A percentile compares a stretch with the other conserved stretches of the same genome.
Evolutionary conservation across 2,329 filamentous ascomycete genomes (phyloP).

Genomic region (Aspergillus neoniger): DNA sequence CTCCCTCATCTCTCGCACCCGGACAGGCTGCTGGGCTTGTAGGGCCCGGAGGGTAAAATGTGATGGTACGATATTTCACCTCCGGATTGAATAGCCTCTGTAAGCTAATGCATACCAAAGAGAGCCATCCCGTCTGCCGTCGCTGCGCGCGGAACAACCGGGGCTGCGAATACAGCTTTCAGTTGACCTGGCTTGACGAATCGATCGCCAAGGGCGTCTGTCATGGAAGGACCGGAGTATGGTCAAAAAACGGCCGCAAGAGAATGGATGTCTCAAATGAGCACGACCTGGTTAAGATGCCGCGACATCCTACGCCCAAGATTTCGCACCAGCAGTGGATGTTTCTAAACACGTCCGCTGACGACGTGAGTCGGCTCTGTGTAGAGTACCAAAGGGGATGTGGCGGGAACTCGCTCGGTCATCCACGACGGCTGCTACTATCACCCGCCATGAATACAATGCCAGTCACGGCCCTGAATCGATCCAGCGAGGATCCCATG

Average conservation of each 20-base stretch:
- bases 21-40: slow-evolving; percentile 27
- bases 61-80: slow-evolving; percentile 19
- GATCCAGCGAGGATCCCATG: slow-evolving; percentile 13
- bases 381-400: not conserved
- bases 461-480: not conserved
- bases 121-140: slow-evolving; percentile 23
- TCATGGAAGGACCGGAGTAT: slow-evolving; percentile 21
- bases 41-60: slow-evolving; percentile 26
- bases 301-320: not conserved
- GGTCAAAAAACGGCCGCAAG: not conserved
- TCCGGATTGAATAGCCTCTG: not conserved
- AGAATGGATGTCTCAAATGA: not conserved
- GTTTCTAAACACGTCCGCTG: not conserved
- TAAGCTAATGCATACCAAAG: slow-evolving; percentile 4
- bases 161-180: slow-evolving; percentile 25
- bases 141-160: slow-evolving; percentile 16
- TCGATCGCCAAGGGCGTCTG: slow-evolving; percentile 28
- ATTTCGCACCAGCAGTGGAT: not conserved
- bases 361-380: not conserved
- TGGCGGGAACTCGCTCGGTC: not conserved
- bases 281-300: not conserved
- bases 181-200: slow-evolving; percentile 30
- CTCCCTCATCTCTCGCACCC: slow-evolving; percentile 19
- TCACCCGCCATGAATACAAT: not conserved
- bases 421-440: not conserved